Conservation (phyloP, 75 land plant species). For the Selaginella tamariscina region DNA sequence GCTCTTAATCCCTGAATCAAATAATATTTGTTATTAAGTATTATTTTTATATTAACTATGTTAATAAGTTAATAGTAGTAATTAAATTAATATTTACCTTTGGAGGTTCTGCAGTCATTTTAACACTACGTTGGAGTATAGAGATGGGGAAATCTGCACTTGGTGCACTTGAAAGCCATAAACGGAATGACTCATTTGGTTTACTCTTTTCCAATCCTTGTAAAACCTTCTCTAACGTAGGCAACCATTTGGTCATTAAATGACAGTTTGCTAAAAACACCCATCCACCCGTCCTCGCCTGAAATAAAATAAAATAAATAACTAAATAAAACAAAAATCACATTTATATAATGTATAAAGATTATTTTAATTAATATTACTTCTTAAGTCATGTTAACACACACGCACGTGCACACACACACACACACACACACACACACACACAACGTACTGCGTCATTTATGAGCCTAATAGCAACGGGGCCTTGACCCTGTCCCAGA, state of each 20-base stretch:
- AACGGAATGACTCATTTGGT: slow-evolving; percentile 20
- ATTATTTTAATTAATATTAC: no score
- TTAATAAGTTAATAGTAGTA: neutral
- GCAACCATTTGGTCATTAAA: slow-evolving; percentile 30
- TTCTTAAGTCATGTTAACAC: no score
- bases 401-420: no score
- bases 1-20: slow-evolving; percentile 21
- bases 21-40: neutral
- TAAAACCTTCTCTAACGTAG: slow-evolving; percentile 24
- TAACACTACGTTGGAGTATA: slow-evolving; percentile 26
- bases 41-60: neutral
- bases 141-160: slow-evolving; percentile 27
- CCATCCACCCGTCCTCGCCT: slow-evolving; percentile 29
- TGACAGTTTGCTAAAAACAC: slow-evolving; percentile 29
- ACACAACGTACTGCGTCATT: slow-evolving; percentile 19
- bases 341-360: neutral
- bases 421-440: no score
- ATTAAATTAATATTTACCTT: slow-evolving; percentile 12
- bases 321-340: neutral
- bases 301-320: neutral
- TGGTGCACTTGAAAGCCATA: slow-evolving; percentile 31
- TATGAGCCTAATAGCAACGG: slow-evolving; percentile 22
- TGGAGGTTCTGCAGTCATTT: slow-evolving; percentile 33
- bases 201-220: slow-evolving; percentile 23
- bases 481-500: slow-evolving; percentile 32